A percentile compares a stretch with the other conserved stretches of the same genome.
Conservation (phyloP, 306 rosid species). For the Trichosanthes cucumerina region DNA sequence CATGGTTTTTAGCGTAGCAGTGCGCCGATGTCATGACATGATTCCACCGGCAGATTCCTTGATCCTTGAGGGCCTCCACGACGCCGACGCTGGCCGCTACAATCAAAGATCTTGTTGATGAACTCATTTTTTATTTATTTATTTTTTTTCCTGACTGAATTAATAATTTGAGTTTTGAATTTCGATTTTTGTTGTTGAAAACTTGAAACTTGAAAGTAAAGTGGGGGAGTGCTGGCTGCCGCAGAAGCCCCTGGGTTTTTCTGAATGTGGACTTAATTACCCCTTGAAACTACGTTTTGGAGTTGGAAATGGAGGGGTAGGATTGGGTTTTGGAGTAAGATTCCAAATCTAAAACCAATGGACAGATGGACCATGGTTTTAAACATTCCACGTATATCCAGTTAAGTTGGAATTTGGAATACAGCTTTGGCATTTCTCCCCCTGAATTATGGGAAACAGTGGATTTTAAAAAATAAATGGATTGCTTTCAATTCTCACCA, state of each 20-base stretch:
- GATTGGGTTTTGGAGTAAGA: background rate
- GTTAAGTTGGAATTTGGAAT: too few relatives aligned
- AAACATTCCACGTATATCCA: too few relatives aligned
- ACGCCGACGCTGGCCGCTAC: constrained; percentile 29
- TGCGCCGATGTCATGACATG: constrained; percentile 8
- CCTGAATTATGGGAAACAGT: background rate
- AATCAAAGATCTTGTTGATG: constrained; percentile 13
- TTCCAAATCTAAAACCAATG: too few relatives aligned
- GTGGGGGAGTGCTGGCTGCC: background rate
- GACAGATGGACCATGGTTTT: too few relatives aligned
- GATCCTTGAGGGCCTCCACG: constrained; percentile 26
- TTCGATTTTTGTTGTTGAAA: background rate
- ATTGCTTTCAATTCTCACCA: too few relatives aligned
- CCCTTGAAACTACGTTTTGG: background rate
- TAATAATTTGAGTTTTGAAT: background rate
- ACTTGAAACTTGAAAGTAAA: too few relatives aligned
- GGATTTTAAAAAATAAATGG: background rate
- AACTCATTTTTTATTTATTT: too few relatives aligned
- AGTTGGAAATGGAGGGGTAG: background rate
- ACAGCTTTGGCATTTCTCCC: background rate
- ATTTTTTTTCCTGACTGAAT: background rate
- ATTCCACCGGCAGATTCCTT: constrained; percentile 29
- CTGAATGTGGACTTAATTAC: background rate
- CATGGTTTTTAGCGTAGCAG: constrained; percentile 15
- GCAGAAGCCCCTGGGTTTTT: background rate